These are phyloP conservation scores for Berkeleyomyces basicola DNA, from an alignment of 2,329 filamentous ascomycete genomes.

Conservation along the genomic window DNA sequence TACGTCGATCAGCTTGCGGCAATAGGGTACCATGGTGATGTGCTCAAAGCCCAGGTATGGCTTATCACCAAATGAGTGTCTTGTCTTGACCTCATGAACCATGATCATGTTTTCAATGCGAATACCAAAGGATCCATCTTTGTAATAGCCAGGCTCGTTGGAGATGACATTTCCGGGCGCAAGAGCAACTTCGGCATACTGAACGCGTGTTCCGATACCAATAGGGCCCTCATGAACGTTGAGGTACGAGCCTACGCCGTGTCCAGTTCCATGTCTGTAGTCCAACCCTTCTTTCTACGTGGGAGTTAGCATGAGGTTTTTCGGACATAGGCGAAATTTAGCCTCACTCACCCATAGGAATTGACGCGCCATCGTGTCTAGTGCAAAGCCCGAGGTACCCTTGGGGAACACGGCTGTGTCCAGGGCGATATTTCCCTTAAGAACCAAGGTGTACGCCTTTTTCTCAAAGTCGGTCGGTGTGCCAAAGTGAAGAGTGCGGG, in stretches of 20 bases:
- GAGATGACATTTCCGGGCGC: slow-evolving; percentile 89
- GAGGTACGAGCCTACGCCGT: slow-evolving; percentile 85
- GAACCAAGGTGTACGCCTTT: slow-evolving; percentile 79
- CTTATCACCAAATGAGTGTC: slow-evolving; percentile 80
- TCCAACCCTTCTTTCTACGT: slow-evolving; percentile 59
- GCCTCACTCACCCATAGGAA: slow-evolving; percentile 58
- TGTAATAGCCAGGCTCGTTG: slow-evolving; percentile 92
- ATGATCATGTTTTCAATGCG: slow-evolving; percentile 93
- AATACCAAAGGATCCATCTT: slow-evolving; percentile 87
- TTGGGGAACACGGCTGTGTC: slow-evolving; percentile 83
- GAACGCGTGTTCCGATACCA: slow-evolving; percentile 80
- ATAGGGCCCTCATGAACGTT: slow-evolving; percentile 98
- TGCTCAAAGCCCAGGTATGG: slow-evolving; percentile 91
- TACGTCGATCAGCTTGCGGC: slow-evolving; percentile 69
- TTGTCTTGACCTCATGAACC: slow-evolving; percentile 74
- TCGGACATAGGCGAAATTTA: not conserved
- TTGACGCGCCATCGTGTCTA: slow-evolving; percentile 78
- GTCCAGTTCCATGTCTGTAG: slow-evolving; percentile 90
- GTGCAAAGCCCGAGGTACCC: slow-evolving; percentile 80
- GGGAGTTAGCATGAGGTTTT: not conserved
- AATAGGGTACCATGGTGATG: slow-evolving; percentile 93
- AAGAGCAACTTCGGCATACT: slow-evolving; percentile 80
- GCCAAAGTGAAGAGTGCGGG: slow-evolving; percentile 82
- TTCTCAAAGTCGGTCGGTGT: slow-evolving; percentile 67
- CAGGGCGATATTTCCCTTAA: slow-evolving; percentile 85